These are phyloP conservation scores for Tricholoma hemisulphureum DNA, from an alignment of 768 basidiomycete genomes.

Conservation along the genomic window DNA sequence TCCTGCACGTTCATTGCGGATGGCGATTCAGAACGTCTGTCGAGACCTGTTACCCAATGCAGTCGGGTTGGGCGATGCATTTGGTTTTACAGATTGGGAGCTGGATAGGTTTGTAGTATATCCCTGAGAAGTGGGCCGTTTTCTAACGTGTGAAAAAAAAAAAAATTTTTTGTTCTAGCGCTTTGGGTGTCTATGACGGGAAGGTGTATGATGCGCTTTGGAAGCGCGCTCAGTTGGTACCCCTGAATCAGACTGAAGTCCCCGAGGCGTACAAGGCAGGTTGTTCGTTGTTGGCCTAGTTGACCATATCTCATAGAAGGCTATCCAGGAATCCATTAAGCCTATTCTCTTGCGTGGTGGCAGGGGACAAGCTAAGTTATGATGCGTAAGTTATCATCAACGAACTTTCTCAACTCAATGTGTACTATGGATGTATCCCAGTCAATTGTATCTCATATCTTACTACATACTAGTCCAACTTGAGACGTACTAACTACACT, in stretches of 20 bases:
- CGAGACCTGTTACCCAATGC: slow-evolving; percentile 56
- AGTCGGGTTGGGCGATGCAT: slow-evolving; percentile 69
- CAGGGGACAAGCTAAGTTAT: slow-evolving; percentile 33
- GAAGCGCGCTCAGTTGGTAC: slow-evolving; percentile 55
- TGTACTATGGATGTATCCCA: too few species aligned
- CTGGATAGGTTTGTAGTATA: slow-evolving; percentile 51
- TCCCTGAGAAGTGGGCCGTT: not conserved
- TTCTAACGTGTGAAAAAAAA: not conserved
- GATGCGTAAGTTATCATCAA: slow-evolving; percentile 6
- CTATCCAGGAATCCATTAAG: slow-evolving; percentile 45
- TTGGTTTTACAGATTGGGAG: slow-evolving; percentile 75
- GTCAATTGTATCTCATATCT: too few species aligned
- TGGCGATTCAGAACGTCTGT: slow-evolving; percentile 49
- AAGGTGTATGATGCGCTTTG: slow-evolving; percentile 68
- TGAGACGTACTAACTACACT: too few species aligned
- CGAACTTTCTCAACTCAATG: not conserved
- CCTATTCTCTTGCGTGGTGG: slow-evolving; percentile 51
- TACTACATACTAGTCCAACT: too few species aligned
- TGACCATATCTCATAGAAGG: not conserved
- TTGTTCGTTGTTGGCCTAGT: slow-evolving; percentile 1
- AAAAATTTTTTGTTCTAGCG: slow-evolving; percentile 45
- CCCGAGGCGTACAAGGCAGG: slow-evolving; percentile 57
- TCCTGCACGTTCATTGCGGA: slow-evolving; percentile 47
- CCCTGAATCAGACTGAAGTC: slow-evolving; percentile 52
- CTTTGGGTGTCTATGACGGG: slow-evolving; percentile 62